These are phyloP conservation scores for Fomitopsis palustris DNA, from an alignment of 1,284 basidiomycete species.

Conservation along the genomic window DNA sequence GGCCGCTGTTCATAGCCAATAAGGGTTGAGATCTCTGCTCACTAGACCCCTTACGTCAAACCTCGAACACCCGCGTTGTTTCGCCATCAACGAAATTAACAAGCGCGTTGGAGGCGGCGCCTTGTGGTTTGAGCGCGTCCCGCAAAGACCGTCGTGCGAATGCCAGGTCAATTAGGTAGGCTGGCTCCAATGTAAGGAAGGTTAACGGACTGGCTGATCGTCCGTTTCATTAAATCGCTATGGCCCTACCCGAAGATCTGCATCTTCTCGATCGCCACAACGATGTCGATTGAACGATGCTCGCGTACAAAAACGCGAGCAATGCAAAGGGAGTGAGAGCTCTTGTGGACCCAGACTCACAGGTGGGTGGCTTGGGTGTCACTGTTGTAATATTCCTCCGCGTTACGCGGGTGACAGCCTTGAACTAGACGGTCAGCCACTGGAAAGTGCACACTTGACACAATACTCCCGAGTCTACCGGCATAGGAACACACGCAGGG, in stretches of 20 bases:
- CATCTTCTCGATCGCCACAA: neutral
- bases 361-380: too few relatives aligned
- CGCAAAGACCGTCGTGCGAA: neutral
- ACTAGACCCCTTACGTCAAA: neutral
- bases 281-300: neutral
- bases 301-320: too few relatives aligned
- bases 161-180: neutral
- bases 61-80: neutral
- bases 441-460: too few relatives aligned
- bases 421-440: too few relatives aligned
- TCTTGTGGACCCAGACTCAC: too few relatives aligned
- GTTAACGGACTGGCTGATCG: neutral
- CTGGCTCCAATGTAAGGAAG: neutral
- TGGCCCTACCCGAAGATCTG: neutral
- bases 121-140: neutral
- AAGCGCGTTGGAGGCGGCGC: neutral
- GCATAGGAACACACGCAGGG: too few relatives aligned
- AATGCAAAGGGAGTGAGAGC: too few relatives aligned
- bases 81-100: neutral
- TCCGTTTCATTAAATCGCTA: neutral
- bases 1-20: neutral
- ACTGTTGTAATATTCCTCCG: too few relatives aligned
- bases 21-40: too few relatives aligned
- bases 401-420: too few relatives aligned
- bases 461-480: too few relatives aligned